A percentile compares a stretch with the other conserved stretches of the same genome.
Conservation (phyloP, 2,329 filamentous ascomycete genomes). For the Didymella sp. region DNA sequence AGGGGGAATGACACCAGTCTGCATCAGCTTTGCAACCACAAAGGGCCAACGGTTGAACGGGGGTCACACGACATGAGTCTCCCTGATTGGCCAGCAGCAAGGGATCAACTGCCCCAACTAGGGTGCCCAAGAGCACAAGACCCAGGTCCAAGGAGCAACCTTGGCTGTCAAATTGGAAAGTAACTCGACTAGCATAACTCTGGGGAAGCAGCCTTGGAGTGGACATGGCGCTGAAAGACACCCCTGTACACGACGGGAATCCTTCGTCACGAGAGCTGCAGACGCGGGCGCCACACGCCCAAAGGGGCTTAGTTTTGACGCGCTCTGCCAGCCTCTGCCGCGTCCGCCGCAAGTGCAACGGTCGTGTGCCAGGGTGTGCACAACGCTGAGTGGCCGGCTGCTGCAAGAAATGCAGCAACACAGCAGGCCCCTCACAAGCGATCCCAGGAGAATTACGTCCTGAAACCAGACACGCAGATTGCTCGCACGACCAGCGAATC, state of each 20-base stretch:
- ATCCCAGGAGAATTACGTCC: constrained; percentile 12
- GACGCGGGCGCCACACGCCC: constrained; percentile 2
- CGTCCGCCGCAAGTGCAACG: constrained; percentile 15
- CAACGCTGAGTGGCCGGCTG: neutral
- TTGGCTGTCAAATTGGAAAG: constrained; percentile 11
- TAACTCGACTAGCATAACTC: constrained; percentile 8
- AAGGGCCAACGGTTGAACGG: constrained; percentile 12
- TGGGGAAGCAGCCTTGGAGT: constrained; percentile 15
- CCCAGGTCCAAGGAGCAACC: constrained; percentile 20
- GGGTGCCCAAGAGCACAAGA: constrained; percentile 2
- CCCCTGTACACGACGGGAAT: constrained; percentile 6
- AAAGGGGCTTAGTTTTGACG: neutral
- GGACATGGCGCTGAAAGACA: neutral
- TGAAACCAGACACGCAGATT: constrained; percentile 15
- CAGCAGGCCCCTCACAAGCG: constrained; percentile 7
- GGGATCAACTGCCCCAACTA: neutral
- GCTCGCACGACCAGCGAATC: constrained; percentile 14
- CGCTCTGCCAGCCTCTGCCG: constrained; percentile 18
- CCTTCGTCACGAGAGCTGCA: constrained; percentile 14
- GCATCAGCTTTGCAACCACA: neutral
- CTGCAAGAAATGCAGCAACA: neutral
- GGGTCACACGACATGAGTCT: constrained; percentile 22
- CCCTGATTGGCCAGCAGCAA: constrained; percentile 22
- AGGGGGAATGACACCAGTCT: constrained; percentile 9
- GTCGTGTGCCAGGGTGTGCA: constrained; percentile 9